Evolutionary conservation across 1,284 basidiomycete species (phyloP).

Genomic region (Rugosomyces carneus): DNA sequence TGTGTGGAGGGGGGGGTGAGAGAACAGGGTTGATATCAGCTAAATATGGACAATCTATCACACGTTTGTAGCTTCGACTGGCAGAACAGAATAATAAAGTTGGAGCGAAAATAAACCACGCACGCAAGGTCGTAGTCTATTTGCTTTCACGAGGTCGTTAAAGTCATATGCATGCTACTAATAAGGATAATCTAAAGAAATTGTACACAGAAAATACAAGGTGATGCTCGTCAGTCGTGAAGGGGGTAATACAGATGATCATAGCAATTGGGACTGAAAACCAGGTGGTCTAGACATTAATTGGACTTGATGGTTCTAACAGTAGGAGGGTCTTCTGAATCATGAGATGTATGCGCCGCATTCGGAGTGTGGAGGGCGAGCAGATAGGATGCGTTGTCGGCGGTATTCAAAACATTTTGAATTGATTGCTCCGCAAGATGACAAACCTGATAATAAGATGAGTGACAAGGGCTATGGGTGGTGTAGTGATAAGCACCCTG

Average conservation of each 20-base stretch:
- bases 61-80: constrained; percentile 12
- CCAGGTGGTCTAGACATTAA: constrained; percentile 9
- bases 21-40: neutral
- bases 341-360: constrained; percentile 19
- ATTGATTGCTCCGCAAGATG: constrained; percentile 66
- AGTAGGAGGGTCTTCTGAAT: constrained; percentile 23
- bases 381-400: constrained; percentile 58
- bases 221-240: constrained; percentile 8
- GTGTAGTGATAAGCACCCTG: constrained; percentile 44
- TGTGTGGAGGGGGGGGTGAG: constrained; percentile 1
- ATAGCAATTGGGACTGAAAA: constrained; percentile 8
- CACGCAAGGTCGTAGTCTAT: too few relatives aligned
- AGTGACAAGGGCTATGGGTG: constrained; percentile 8
- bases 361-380: constrained; percentile 50
- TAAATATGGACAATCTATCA: constrained; percentile 9
- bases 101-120: too few relatives aligned
- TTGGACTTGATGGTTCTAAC: constrained; percentile 25
- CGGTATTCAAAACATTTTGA: constrained; percentile 55
- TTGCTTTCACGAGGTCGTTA: too few relatives aligned
- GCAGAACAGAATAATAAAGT: neutral
- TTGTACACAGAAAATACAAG: constrained; percentile 12
- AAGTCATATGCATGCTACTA: constrained; percentile 2
- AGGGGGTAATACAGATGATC: constrained; percentile 16
- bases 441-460: constrained; percentile 44
- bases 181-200: constrained; percentile 9